Conservation (phyloP, 192 early-diverging fungal genomes). For the Rhizoclosmatium globosum region DNA sequence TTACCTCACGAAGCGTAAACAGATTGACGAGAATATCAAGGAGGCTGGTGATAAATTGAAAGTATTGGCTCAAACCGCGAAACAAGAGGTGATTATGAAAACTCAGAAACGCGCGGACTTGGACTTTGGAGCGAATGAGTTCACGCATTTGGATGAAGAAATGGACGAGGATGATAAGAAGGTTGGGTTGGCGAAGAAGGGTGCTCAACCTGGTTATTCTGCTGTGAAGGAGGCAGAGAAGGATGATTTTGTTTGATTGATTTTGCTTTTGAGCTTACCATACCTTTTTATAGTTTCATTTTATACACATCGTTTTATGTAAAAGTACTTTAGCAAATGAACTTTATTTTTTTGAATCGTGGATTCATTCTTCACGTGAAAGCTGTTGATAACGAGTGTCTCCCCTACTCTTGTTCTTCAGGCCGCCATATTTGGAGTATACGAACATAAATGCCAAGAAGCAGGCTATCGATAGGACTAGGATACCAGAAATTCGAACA, state of each 20-base stretch:
- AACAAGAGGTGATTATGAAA: conserved; percentile 33
- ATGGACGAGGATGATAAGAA: conserved; percentile 5
- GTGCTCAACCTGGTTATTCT: conserved; percentile 5
- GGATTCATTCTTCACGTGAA: too few species aligned
- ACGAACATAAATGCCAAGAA: neutral
- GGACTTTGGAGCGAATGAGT: conserved; percentile 34
- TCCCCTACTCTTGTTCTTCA: too few species aligned
- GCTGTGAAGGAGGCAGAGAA: conserved; percentile 28
- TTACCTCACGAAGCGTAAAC: conserved; percentile 23
- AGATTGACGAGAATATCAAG: conserved; percentile 29
- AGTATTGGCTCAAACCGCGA: conserved; percentile 14
- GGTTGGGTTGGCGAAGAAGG: conserved; percentile 5
- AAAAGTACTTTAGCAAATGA: too few species aligned
- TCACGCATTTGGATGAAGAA: conserved; percentile 30
- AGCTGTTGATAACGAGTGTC: too few species aligned
- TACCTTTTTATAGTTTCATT: too few species aligned
- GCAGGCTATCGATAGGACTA: conserved; percentile 3
- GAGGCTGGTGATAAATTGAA: conserved; percentile 12
- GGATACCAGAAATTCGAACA: conserved; percentile 2
- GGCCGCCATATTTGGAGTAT: neutral
- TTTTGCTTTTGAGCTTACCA: neutral
- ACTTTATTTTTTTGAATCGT: too few species aligned
- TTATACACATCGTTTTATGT: too few species aligned
- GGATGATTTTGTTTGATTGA: conserved; percentile 29
- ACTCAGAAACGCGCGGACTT: conserved; percentile 28